Evolutionary conservation across 1,284 basidiomycete genomes (phyloP).

Genomic region (Meira nashicola): DNA sequence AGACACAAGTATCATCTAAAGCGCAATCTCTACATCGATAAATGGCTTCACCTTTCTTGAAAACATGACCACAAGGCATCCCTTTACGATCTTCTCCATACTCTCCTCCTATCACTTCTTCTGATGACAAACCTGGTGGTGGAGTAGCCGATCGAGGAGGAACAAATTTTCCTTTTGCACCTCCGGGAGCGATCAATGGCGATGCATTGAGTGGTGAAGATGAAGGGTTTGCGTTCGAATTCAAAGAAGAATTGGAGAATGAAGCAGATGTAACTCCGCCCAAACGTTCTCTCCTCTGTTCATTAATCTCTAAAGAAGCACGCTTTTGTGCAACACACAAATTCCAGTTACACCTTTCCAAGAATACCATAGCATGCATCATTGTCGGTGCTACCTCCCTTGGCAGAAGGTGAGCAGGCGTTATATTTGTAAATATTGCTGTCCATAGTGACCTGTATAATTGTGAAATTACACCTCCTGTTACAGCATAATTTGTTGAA

Average conservation of each 20-base stretch:
- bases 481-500: neutral
- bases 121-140: slow-evolving; percentile 18
- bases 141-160: slow-evolving; percentile 8
- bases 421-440: slow-evolving; percentile 21
- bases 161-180: slow-evolving; percentile 6
- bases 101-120: slow-evolving; percentile 32
- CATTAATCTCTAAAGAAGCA: slow-evolving; percentile 24
- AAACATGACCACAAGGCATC: slow-evolving; percentile 52
- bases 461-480: neutral
- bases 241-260: slow-evolving; percentile 1
- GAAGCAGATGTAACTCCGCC: slow-evolving; percentile 10
- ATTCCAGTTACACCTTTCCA: slow-evolving; percentile 31
- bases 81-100: slow-evolving; percentile 44
- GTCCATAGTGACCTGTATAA: slow-evolving; percentile 10
- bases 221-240: slow-evolving; percentile 1
- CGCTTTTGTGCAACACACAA: slow-evolving; percentile 36
- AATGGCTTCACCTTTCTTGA: slow-evolving; percentile 52
- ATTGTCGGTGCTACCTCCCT: slow-evolving; percentile 22
- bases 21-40: slow-evolving; percentile 52
- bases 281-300: slow-evolving; percentile 29
- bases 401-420: slow-evolving; percentile 26
- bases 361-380: slow-evolving; percentile 23
- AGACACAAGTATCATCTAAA: slow-evolving; percentile 50
- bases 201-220: neutral
- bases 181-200: neutral